Conservation (phyloP, 202 grass and related monocot genomes). For the Hordeum pubiflorum region DNA sequence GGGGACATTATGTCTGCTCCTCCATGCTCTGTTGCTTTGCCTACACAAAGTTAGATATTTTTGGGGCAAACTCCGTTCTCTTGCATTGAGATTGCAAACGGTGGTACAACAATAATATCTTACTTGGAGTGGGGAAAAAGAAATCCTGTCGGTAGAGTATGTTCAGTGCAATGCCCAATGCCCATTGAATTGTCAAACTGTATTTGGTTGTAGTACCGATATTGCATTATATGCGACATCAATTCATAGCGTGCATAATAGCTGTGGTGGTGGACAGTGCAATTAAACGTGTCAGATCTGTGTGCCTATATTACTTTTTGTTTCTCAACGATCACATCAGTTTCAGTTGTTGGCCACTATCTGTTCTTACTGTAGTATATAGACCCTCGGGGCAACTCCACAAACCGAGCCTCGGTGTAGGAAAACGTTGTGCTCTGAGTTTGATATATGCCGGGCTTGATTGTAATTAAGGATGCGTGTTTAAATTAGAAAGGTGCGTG, state of each 20-base stretch:
- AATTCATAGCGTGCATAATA: not conserved
- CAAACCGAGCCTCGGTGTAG: not conserved
- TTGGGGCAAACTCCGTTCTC: not conserved
- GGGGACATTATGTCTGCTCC: not conserved
- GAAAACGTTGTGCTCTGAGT: not conserved
- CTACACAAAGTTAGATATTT: not conserved
- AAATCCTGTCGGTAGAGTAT: not conserved
- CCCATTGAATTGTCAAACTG: not conserved
- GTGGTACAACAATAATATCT: not conserved
- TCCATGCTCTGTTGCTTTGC: not conserved
- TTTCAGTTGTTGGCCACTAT: not conserved
- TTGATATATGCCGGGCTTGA: not conserved
- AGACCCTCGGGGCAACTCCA: not conserved
- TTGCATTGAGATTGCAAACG: not conserved
- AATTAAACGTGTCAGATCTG: not conserved
- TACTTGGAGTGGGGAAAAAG: too few relatives aligned
- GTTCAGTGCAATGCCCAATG: not conserved
- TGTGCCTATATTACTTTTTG: slow-evolving; percentile 25
- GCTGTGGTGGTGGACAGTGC: not conserved
- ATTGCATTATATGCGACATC: not conserved
- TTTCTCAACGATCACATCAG: not conserved
- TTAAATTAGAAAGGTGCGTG: not conserved
- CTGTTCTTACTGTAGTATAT: not conserved
- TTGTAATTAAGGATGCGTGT: not conserved
- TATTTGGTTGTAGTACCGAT: not conserved